Percentiles rank a stretch among this genome's conserved stretches.
Evolutionary conservation across 225 moss, liverwort and hornwort genomes (phyloP).

Genomic region (Polytrichum commune): DNA sequence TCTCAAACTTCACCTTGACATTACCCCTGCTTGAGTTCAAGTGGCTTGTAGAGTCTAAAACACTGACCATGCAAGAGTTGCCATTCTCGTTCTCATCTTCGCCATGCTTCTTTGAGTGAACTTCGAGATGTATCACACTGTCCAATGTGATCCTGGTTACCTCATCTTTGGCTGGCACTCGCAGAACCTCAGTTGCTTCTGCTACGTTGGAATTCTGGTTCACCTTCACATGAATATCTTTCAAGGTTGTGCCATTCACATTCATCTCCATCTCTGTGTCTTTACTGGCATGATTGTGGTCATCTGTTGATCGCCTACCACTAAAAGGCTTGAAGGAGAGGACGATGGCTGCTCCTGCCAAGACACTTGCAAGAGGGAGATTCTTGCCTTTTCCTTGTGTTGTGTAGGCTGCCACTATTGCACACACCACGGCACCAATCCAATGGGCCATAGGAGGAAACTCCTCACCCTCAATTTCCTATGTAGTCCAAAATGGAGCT

Average conservation of each 20-base stretch:
- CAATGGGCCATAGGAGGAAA: conserved; percentile 8
- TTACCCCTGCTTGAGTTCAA: not conserved
- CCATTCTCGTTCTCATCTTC: not conserved
- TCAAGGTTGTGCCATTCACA: not conserved
- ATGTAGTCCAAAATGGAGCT: no score
- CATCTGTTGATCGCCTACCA: not conserved
- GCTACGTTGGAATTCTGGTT: conserved; percentile 5
- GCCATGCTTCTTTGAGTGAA: conserved; percentile 2
- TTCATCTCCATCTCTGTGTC: not conserved
- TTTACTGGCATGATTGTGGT: not conserved
- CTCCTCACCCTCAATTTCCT: not conserved
- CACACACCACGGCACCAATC: conserved; percentile 9
- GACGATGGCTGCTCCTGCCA: conserved; percentile 12
- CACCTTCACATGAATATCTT: conserved; percentile 4
- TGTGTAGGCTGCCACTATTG: conserved; percentile 5
- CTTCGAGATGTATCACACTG: conserved; percentile 1
- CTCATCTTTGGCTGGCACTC: conserved; percentile 1
- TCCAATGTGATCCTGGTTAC: conserved; percentile 4
- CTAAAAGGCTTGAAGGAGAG: not conserved
- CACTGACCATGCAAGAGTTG: not conserved
- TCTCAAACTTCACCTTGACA: not conserved
- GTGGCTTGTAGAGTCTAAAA: not conserved
- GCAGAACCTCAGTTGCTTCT: conserved; percentile 1
- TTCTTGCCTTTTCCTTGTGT: conserved; percentile 7
- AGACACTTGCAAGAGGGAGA: conserved; percentile 9